Conservation (phyloP, 352 stramenopile species). For the Globisporangium abappressorium region DNA sequence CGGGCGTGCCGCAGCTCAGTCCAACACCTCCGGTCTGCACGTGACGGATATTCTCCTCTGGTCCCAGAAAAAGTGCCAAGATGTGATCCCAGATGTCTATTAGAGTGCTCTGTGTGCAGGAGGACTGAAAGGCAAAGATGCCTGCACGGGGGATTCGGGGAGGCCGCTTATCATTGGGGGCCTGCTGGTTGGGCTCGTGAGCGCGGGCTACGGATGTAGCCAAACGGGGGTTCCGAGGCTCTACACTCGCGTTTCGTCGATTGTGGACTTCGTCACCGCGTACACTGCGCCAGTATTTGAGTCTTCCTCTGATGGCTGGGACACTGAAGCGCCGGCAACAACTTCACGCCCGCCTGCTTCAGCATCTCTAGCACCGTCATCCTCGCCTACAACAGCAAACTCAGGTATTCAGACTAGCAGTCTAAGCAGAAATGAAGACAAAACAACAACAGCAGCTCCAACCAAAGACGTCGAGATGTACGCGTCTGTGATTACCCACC, state of each 20-base stretch:
- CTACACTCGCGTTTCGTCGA: slow-evolving; percentile 14
- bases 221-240: slow-evolving; percentile 5
- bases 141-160: slow-evolving; percentile 20
- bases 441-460: too few species aligned
- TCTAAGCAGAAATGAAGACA: too few species aligned
- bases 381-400: too few species aligned
- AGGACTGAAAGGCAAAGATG: slow-evolving; percentile 3
- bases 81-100: slow-evolving; percentile 3
- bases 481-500: too few species aligned
- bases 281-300: background rate
- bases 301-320: too few species aligned
- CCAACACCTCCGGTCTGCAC: background rate
- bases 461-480: too few species aligned
- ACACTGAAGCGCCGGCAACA: too few species aligned
- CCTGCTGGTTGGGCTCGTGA: slow-evolving; percentile 11
- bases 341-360: too few species aligned
- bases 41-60: background rate
- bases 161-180: slow-evolving; percentile 15
- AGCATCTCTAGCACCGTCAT: too few species aligned
- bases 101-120: slow-evolving; percentile 18
- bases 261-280: background rate
- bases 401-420: too few species aligned
- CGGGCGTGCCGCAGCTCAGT: too few species aligned
- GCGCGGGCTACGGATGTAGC: slow-evolving; percentile 14
- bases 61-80: slow-evolving; percentile 8